These are phyloP conservation scores for Gynochthodes officinalis DNA, from an alignment of 257 asterid species.

Conservation along the genomic window DNA sequence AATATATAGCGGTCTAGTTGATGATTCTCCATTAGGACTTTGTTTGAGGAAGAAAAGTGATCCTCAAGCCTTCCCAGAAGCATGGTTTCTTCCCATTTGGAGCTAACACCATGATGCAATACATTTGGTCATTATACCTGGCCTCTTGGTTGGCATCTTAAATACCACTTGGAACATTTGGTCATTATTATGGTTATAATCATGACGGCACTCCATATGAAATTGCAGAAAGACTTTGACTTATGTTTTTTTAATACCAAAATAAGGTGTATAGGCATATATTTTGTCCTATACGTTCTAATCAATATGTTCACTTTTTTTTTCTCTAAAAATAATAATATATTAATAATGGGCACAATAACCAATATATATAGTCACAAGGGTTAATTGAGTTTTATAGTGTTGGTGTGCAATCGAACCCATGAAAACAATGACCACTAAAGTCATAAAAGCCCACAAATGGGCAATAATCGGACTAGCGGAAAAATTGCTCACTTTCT, in stretches of 20 bases:
- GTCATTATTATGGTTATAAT: constrained; percentile 8
- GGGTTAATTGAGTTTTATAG: too few species aligned
- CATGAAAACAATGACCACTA: too few species aligned
- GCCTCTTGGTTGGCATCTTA: not conserved
- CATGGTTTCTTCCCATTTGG: constrained; percentile 19
- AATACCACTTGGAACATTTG: constrained; percentile 7
- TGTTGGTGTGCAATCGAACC: too few species aligned
- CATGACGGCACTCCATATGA: constrained; percentile 15
- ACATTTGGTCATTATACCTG: not conserved
- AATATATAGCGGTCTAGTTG: not conserved
- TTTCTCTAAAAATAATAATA: too few species aligned
- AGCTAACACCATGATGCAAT: constrained; percentile 10
- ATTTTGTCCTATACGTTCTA: too few species aligned
- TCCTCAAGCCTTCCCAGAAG: constrained; percentile 25
- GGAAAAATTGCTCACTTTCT: not conserved
- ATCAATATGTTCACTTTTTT: too few species aligned
- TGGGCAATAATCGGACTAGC: too few species aligned
- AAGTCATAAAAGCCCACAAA: too few species aligned
- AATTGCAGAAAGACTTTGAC: not conserved
- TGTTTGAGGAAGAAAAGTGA: constrained; percentile 25
- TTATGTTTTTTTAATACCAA: not conserved
- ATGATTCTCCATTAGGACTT: not conserved
- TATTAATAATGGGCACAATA: too few species aligned
- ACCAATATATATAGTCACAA: too few species aligned
- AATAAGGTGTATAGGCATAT: not conserved